A percentile compares a stretch with the other conserved stretches of the same genome.
phyloP scores from a whole-genome alignment of 2,329 filamentous ascomycete species.

The Berkeleyomyces rouxiae region DNA sequence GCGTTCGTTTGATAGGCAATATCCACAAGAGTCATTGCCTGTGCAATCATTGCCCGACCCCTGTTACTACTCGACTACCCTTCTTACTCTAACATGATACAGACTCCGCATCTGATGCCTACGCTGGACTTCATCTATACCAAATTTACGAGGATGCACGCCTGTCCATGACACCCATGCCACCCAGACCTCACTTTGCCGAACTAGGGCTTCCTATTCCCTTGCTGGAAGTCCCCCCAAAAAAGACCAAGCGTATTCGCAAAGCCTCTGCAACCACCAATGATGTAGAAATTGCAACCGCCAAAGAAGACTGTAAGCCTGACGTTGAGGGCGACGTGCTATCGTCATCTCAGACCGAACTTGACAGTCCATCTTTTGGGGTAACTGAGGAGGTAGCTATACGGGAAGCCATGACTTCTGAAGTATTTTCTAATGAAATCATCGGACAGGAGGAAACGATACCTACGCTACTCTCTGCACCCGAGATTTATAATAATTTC shows the following conservation, averaged over 20 bases:
- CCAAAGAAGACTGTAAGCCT: neutral
- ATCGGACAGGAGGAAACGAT: neutral
- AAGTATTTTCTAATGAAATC: neutral
- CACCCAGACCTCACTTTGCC: conserved; percentile 50
- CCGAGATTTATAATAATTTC: neutral
- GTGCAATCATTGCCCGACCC: too few species aligned
- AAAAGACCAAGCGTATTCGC: conserved; percentile 13
- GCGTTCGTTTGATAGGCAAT: neutral
- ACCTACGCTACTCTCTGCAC: neutral
- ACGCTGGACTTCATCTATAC: conserved; percentile 60
- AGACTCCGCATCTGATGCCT: conserved; percentile 73
- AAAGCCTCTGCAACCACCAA: neutral
- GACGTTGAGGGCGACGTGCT: neutral
- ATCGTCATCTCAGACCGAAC: neutral
- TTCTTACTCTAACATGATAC: neutral
- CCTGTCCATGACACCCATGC: conserved; percentile 46
- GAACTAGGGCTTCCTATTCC: conserved; percentile 51
- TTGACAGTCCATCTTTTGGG: neutral
- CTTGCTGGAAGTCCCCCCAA: conserved; percentile 26
- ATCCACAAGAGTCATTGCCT: too few species aligned
- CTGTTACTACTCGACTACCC: too few species aligned
- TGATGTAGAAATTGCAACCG: neutral
- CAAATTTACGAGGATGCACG: conserved; percentile 54
- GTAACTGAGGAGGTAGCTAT: conserved; percentile 2
- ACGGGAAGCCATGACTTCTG: conserved; percentile 2